A percentile compares a stretch with the other conserved stretches of the same genome.
These are phyloP conservation scores for Coniochaeta hoffmannii DNA, from an alignment of 2,329 filamentous ascomycete genomes.

Conservation along the genomic window DNA sequence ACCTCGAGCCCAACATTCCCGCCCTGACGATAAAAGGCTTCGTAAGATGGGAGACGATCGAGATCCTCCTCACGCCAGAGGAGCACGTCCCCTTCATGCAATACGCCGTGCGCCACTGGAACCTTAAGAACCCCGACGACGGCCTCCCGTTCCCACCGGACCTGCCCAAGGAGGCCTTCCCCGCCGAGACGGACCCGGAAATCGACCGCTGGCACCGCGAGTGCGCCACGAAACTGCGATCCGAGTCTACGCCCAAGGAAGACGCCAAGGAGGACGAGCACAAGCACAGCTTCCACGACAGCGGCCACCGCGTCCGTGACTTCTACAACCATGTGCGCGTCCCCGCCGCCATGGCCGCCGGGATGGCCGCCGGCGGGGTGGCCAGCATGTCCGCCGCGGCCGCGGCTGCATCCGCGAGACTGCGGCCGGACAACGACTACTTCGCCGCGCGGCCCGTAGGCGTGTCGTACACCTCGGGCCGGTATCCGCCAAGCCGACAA, in stretches of 20 bases:
- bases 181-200: conserved; percentile 64
- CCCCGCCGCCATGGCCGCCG: conserved; percentile 1
- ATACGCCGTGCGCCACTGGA: conserved; percentile 69
- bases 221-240: conserved; percentile 63
- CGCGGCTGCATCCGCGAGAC: conserved; percentile 13
- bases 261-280: conserved; percentile 15
- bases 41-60: conserved; percentile 88
- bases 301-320: conserved; percentile 21
- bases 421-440: conserved; percentile 25
- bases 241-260: conserved; percentile 42
- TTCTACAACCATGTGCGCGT: conserved; percentile 22
- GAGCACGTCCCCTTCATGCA: conserved; percentile 82
- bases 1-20: conserved; percentile 68
- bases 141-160: conserved; percentile 58
- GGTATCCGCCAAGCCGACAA: conserved; percentile 13
- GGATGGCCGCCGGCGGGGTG: conserved; percentile 2
- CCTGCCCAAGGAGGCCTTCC: conserved; percentile 57
- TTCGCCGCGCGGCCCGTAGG: conserved; percentile 28
- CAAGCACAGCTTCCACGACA: conserved; percentile 8
- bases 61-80: conserved; percentile 78
- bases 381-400: not conserved
- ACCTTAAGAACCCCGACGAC: conserved; percentile 66
- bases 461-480: conserved; percentile 26
- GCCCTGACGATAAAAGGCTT: conserved; percentile 79
- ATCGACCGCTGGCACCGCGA: conserved; percentile 81